Evolutionary conservation across 1,284 basidiomycete genomes (phyloP), one percentile per base, ranked within the genome.

Genomic region (Trametes pubescens): DNA sequence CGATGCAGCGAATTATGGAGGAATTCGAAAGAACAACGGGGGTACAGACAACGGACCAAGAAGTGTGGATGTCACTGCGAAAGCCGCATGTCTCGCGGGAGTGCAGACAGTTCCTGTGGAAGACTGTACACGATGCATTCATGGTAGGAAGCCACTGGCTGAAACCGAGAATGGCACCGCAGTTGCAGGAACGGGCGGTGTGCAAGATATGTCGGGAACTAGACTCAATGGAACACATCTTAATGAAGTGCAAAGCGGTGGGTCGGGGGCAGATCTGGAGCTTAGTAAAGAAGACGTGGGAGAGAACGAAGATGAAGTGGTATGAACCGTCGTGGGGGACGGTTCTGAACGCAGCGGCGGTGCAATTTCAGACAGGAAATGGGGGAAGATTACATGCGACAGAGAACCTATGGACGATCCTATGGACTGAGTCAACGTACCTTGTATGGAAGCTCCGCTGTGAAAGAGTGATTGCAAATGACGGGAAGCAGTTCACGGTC

Each of bases 221-320:
- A 3, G 78, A 80, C 46, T 63, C 72, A 0, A 73, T 78, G 68
- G 71, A 75, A 18, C 78, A 80, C 46, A 78, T 78, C 9, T 72
- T 79, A 0, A 67, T 67, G 1, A 32, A 71, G 35, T 80, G 77
- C 57, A 37, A 64, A 2, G 57, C 71, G 0, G 62, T 65, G 1
- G 77, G 74, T 1, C 71, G 70, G 54, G 34, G 57, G 9, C 37
- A 61, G 24, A 62, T 76, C 5, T 78, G 76, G 76, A 55, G 43
- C 10, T 49, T 75, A 4, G n/a, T 48, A 1, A 4, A 37, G n/a
- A 51, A 18, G 4, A 32, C 32, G 3, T 51, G 49, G 49, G 4
- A 7, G 2, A 1, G 2, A 4, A 35, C 29, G 2, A 32, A 18
- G 1, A 1, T 18, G 21, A 6, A 22, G 10, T 51, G 29, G 49